These are phyloP conservation scores for Lachnellula willkommii DNA, from an alignment of 2,329 filamentous ascomycete genomes.

Conservation along the genomic window DNA sequence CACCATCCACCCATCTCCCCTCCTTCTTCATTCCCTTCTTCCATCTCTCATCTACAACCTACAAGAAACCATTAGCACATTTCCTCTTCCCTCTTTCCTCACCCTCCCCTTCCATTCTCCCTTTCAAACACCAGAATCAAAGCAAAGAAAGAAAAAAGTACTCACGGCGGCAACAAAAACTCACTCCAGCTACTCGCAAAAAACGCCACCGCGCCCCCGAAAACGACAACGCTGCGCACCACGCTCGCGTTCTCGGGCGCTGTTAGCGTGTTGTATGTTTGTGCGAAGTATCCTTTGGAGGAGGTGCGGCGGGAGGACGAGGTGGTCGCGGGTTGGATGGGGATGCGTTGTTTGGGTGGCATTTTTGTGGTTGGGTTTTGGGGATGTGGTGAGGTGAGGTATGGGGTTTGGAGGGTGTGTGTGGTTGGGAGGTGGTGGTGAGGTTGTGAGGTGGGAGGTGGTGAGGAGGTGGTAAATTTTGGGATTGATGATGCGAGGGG, in stretches of 20 bases:
- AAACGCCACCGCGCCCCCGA: slow-evolving; percentile 61
- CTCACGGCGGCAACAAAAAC: slow-evolving; percentile 58
- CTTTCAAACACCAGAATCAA: not conserved
- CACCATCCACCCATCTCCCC: not conserved
- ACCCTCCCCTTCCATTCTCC: not conserved
- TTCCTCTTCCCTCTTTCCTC: not conserved
- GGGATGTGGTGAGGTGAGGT: not conserved
- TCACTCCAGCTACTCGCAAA: slow-evolving; percentile 64
- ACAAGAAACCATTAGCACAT: not conserved
- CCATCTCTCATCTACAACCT: not conserved
- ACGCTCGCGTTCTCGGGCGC: slow-evolving; percentile 63
- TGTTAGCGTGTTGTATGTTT: slow-evolving; percentile 57
- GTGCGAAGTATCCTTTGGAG: slow-evolving; percentile 49
- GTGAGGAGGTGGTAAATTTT: not conserved
- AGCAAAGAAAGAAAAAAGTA: not conserved
- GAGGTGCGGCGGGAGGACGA: slow-evolving; percentile 36
- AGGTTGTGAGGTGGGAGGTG: not conserved
- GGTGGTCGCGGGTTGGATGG: slow-evolving; percentile 41
- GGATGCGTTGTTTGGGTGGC: slow-evolving; percentile 56
- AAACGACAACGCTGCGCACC: slow-evolving; percentile 61
- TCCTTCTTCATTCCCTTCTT: not conserved
- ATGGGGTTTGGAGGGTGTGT: not conserved
- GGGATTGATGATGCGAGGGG: not conserved
- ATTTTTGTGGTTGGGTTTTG: slow-evolving; percentile 38
- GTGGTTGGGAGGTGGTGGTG: not conserved